Evolutionary conservation across 2,329 filamentous ascomycete species (phyloP), one percentile per base, ranked within the genome.

Genomic region (Pestalotiopsis sp.): DNA sequence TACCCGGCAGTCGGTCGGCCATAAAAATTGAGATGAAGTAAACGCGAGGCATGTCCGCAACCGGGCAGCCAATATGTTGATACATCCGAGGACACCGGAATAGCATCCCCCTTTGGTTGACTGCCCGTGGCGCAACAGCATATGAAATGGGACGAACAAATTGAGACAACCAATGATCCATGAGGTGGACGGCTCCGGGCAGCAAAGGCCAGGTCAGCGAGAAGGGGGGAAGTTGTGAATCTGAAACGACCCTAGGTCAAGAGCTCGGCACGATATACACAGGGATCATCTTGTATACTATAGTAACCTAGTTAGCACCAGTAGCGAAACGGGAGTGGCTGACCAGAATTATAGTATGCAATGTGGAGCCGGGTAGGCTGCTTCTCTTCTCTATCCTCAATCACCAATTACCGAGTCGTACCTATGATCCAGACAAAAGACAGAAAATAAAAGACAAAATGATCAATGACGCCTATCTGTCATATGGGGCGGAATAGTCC

Each of bases 261-360:
- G 26, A 17, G 14, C 17, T 30, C 22, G 60, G 35, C 13, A 48
- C 13, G 11, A 20, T 61, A 39, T 58, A 61, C 26, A 35, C 24
- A 39, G 58, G 58, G 58, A 20, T 61, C 58, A 38, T 52, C 10
- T 52, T 20, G 44, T 52, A 52, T 52, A 52, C 44, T 52, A 52
- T 17, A n/a, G 17, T 52, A n/a, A n/a, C n/a, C n/a, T n/a, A n/a
- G 44, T 17, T 52, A 52, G 44, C 17, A 44, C 20, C 58, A 22
- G 26, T 38, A 22, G 58, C 58, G 58, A 61, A 61, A 61, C 58
- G 58, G 58, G 14, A 61, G 58, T 61, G 58, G 26, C 58, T 61
- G 22, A 35, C 30, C 30, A 35, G 30, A 9, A 35, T 35, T 35
- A 35, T 35, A 35, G 30, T 35, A 35, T 35, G 30, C 9, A 35